Conservation (phyloP, 495 filamentous ascomycete species). For the Penicillium cosmopolitanum region DNA sequence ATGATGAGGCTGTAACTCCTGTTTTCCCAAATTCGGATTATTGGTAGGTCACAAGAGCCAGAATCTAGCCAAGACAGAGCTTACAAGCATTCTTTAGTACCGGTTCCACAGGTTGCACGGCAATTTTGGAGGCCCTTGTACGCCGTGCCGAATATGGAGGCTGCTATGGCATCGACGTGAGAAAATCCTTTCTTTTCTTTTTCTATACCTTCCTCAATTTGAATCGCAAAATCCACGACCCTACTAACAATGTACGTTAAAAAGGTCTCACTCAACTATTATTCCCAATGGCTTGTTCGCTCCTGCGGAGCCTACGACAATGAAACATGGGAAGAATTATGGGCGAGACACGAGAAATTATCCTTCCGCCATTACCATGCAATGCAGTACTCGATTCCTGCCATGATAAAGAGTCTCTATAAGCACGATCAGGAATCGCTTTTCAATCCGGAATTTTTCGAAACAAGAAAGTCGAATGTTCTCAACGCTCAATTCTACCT, state of each 20-base stretch:
- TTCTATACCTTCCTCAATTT: not conserved
- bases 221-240: not conserved
- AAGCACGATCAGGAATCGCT: not conserved
- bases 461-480: not conserved
- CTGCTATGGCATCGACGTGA: conserved; percentile 29
- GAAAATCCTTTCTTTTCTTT: not conserved
- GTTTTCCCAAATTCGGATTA: conserved; percentile 28
- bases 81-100: conserved; percentile 9
- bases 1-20: conserved; percentile 25
- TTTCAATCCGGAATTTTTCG: conserved; percentile 1
- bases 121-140: conserved; percentile 37
- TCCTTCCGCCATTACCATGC: conserved; percentile 17
- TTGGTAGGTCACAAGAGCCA: conserved; percentile 12
- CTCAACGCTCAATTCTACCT: not conserved
- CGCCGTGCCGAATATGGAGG: conserved; percentile 39
- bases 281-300: conserved; percentile 32
- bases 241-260: not conserved
- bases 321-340: conserved; percentile 16
- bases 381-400: conserved; percentile 15
- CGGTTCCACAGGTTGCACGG: conserved; percentile 33
- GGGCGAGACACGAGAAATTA: conserved; percentile 8
- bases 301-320: conserved; percentile 18
- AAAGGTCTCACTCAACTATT: conserved; percentile 30
- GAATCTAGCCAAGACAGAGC: not conserved
- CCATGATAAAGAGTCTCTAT: conserved; percentile 13